Percentiles rank a stretch among this genome's conserved stretches.
Conservation (phyloP, 352 stramenopile genomes). For the Thraustochytrium striatum region DNA sequence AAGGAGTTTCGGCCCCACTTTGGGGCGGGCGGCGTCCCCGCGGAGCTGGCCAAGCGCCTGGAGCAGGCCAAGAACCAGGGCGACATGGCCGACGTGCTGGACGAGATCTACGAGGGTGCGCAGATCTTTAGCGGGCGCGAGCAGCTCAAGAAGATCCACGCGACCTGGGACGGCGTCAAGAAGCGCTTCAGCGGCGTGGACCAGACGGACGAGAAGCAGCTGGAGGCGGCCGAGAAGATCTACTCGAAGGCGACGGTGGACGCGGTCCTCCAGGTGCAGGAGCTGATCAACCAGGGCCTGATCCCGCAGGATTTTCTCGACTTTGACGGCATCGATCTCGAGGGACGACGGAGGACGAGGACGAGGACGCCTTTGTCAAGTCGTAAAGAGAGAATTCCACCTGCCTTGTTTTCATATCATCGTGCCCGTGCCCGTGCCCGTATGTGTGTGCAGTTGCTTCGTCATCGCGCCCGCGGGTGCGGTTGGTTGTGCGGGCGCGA, state of each 20-base stretch:
- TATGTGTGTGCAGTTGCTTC: no score
- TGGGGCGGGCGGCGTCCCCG: neutral
- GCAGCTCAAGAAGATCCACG: slow-evolving; percentile 3
- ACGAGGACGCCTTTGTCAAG: neutral
- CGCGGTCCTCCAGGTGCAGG: slow-evolving; percentile 16
- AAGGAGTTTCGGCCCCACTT: slow-evolving; percentile 1
- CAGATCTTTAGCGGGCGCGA: slow-evolving; percentile 16
- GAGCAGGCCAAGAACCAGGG: neutral
- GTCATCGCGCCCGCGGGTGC: no score
- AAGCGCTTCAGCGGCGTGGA: neutral
- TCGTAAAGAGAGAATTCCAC: no score
- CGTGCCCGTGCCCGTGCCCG: no score
- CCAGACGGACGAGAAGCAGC: neutral
- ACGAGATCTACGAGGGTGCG: slow-evolving; percentile 37
- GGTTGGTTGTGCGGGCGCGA: no score
- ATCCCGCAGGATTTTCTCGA: slow-evolving; percentile 41
- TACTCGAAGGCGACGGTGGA: slow-evolving; percentile 4
- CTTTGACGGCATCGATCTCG: slow-evolving; percentile 30
- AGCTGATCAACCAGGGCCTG: slow-evolving; percentile 39
- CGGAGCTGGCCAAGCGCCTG: neutral
- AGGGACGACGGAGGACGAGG: slow-evolving; percentile 12
- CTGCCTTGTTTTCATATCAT: no score
- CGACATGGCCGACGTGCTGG: slow-evolving; percentile 32
- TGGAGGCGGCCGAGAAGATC: neutral
- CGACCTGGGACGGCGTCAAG: neutral